Evolutionary conservation across 31 red algal species (phyloP).

Genomic region (Endocladia muricata): DNA sequence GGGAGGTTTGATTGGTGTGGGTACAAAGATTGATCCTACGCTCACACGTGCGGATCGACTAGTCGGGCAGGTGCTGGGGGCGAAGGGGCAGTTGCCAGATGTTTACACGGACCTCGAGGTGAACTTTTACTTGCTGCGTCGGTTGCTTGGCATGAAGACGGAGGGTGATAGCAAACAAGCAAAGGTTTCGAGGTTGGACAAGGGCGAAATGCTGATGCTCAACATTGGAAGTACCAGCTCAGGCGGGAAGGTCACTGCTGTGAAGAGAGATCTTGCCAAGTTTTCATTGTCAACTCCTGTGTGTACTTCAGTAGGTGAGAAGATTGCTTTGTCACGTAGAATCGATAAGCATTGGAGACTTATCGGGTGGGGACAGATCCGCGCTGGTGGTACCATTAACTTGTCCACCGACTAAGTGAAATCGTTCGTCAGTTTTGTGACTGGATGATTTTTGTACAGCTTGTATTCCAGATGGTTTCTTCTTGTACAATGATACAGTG

Average conservation of each 20-base stretch:
- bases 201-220: slow-evolving; percentile 94
- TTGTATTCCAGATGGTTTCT: too few species aligned
- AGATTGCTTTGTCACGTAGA: slow-evolving; percentile 93
- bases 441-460: too few species aligned
- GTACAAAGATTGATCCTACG: slow-evolving; percentile 96
- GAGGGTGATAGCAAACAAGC: slow-evolving; percentile 90
- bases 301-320: slow-evolving; percentile 92
- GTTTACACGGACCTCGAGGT: slow-evolving; percentile 95
- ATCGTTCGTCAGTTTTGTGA: too few species aligned
- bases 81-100: slow-evolving; percentile 84
- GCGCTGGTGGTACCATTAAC: slow-evolving; percentile 68
- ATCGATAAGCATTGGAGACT: slow-evolving; percentile 98
- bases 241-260: slow-evolving; percentile 85
- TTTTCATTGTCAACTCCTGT: slow-evolving; percentile 86
- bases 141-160: slow-evolving; percentile 92
- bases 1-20: slow-evolving; percentile 97
- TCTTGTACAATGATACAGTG: too few species aligned
- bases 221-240: slow-evolving; percentile 96
- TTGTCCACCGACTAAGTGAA: too few species aligned
- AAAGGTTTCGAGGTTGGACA: slow-evolving; percentile 84
- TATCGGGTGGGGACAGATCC: slow-evolving; percentile 98
- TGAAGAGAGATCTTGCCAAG: slow-evolving; percentile 95
- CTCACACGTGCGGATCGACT: slow-evolving; percentile 95
- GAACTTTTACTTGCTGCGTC: slow-evolving; percentile 95
- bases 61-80: slow-evolving; percentile 89